These are phyloP conservation scores for Corymbia calophylla DNA, from an alignment of 441 rosid genomes.

Conservation along the genomic window DNA sequence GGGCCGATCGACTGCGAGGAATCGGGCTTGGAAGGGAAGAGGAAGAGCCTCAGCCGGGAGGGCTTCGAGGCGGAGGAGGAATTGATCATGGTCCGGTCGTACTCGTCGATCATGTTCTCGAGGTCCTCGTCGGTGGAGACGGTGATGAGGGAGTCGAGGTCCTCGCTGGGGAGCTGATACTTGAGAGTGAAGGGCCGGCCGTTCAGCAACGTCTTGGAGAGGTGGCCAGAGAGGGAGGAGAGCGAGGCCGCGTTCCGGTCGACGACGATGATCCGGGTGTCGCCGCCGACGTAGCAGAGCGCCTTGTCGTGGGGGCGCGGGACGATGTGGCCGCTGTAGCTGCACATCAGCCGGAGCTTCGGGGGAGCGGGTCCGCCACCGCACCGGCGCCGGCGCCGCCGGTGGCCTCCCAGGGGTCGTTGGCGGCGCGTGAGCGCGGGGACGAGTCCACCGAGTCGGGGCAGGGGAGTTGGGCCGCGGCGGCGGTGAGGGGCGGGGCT, in stretches of 20 bases:
- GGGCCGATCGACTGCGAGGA: slow-evolving; percentile 70
- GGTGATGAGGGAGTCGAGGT: slow-evolving; percentile 85
- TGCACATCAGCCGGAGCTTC: slow-evolving; percentile 96
- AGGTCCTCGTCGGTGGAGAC: slow-evolving; percentile 91
- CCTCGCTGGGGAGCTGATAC: slow-evolving; percentile 91
- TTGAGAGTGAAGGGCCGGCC: slow-evolving; percentile 68
- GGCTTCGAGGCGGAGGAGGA: slow-evolving; percentile 30
- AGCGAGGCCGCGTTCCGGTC: slow-evolving; percentile 58
- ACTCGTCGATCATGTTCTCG: slow-evolving; percentile 94
- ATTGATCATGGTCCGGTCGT: slow-evolving; percentile 50
- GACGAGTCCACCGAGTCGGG: slow-evolving; percentile 71
- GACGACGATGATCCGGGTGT: slow-evolving; percentile 81
- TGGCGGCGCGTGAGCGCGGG: slow-evolving; percentile 72
- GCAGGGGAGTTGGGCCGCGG: slow-evolving; percentile 13
- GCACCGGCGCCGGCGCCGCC: slow-evolving; percentile 20
- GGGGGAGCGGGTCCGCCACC: slow-evolving; percentile 21
- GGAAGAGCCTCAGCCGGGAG: slow-evolving; percentile 62
- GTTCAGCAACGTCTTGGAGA: slow-evolving; percentile 54
- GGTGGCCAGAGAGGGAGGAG: slow-evolving; percentile 44
- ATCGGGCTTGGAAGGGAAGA: slow-evolving; percentile 64
- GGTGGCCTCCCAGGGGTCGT: slow-evolving; percentile 53
- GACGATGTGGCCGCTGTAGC: slow-evolving; percentile 89
- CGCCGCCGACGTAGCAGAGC: slow-evolving; percentile 88
- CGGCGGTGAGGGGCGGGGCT: background rate
- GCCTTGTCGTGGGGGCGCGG: slow-evolving; percentile 96